These are phyloP conservation scores for Boletus rubescentipes DNA, from an alignment of 768 basidiomycete genomes.

Conservation along the genomic window DNA sequence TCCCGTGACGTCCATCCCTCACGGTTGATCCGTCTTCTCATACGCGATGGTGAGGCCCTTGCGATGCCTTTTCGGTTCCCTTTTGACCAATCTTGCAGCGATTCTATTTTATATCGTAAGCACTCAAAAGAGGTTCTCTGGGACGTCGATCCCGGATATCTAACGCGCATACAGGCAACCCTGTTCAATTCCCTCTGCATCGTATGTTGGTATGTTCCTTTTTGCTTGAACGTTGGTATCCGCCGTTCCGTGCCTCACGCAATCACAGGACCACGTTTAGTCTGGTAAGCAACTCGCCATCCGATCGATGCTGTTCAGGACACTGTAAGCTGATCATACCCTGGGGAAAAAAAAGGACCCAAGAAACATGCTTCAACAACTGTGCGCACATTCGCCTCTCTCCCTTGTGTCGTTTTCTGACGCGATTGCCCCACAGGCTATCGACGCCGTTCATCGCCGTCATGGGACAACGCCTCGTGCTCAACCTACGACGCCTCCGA, in stretches of 20 bases:
- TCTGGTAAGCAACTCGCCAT: constrained; percentile 3
- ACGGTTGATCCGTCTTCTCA: constrained; percentile 14
- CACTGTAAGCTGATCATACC: background rate
- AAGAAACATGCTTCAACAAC: constrained; percentile 6
- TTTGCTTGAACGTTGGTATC: no score
- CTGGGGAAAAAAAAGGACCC: constrained; percentile 10
- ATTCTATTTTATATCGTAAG: constrained; percentile 18
- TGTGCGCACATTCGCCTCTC: constrained; percentile 4
- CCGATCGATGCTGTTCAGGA: background rate
- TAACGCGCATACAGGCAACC: constrained; percentile 2
- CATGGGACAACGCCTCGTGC: constrained; percentile 25
- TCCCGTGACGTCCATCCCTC: background rate
- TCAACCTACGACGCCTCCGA: constrained; percentile 18
- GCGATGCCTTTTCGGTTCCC: background rate
- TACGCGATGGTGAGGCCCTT: constrained; percentile 25
- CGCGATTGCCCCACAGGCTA: background rate
- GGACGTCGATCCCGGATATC: background rate
- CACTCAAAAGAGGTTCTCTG: background rate
- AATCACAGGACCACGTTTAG: constrained; percentile 9
- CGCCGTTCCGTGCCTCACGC: background rate
- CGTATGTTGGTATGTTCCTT: constrained; percentile 16
- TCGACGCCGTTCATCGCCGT: constrained; percentile 11
- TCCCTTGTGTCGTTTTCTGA: background rate
- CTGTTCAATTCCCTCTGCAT: constrained; percentile 9
- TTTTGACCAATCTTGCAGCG: constrained; percentile 9